Base-by-base conservation (phyloP, 208 protist species). In the Blechomonas ayalai region DNA sequence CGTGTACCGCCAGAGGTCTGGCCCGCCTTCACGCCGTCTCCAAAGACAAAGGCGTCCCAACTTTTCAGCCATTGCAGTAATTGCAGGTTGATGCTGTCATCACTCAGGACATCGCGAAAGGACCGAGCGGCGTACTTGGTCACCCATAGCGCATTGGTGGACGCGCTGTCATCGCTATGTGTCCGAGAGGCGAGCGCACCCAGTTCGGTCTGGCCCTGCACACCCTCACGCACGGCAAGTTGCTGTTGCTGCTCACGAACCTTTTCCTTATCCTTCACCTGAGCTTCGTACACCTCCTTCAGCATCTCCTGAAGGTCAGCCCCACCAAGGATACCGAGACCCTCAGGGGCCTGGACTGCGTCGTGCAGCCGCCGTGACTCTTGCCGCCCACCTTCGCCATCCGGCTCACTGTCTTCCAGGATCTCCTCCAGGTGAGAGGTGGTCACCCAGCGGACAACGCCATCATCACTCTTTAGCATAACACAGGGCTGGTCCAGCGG, bases 81-180 rank as follows among this genome's bases (percentile, higher is more conserved):
- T 18, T 66, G 56, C 19, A 93, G 48, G 39, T 88, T 90, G 28
- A 78, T 69, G 13, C 55, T 55, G 39, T 93, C 84, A 49, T 93
- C 84, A 41, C 77, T 90, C 20, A 93, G 78, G 32, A 87, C 55
- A 36, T 93, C 84, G 16, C 69, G 70, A 44, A 90, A 93, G 32
- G 46, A 44, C 22, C 75, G 64, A 0, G 84, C 78, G 25, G 52
- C 60, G 56, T 90, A 90, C 52, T 83, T 84, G 39, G 62, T 67
- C 31, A 82, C 77, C 81, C 80, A 89, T 31, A 93, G 58, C 52
- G 29, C 33, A 18, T 59, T 56, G 8, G 16, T 9, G 37, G 10
- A 46, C 41, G 41, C 41, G 15, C 38, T n/a, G 38, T 16, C 31
- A 39, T 8, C 41, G 9, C 8, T 9, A 23, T 28, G 4, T 46